Evolutionary conservation across 495 filamentous ascomycete genomes (phyloP).

Genomic region (Penicillium malachiteum): DNA sequence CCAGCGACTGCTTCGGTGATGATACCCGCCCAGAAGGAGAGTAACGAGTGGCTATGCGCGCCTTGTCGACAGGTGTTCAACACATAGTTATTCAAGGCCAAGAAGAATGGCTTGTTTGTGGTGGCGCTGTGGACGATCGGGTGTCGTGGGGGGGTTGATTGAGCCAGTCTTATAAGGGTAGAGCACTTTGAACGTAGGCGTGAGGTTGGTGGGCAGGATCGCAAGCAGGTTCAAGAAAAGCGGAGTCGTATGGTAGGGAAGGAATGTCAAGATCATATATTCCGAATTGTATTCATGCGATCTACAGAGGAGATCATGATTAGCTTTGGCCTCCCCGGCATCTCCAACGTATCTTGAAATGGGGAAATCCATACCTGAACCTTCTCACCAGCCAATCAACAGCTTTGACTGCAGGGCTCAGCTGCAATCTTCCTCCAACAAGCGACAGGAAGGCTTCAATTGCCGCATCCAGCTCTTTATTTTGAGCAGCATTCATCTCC

Average conservation of each 20-base stretch:
- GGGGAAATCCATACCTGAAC: conserved; percentile 64
- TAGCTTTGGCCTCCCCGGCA: not conserved
- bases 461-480: conserved; percentile 72
- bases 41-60: conserved; percentile 69
- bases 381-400: conserved; percentile 92
- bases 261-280: conserved; percentile 77
- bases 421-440: conserved; percentile 67
- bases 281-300: conserved; percentile 87
- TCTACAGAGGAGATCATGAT: conserved; percentile 41
- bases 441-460: conserved; percentile 80
- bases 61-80: conserved; percentile 63
- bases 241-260: conserved; percentile 84
- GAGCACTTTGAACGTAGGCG: conserved; percentile 77
- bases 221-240: conserved; percentile 79
- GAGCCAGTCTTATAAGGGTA: conserved; percentile 76
- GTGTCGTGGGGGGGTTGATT: conserved; percentile 70
- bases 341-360: no score
- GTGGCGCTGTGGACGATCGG: conserved; percentile 76
- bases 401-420: conserved; percentile 84
- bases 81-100: conserved; percentile 70
- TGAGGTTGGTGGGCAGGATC: conserved; percentile 71
- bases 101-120: conserved; percentile 67
- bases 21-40: conserved; percentile 86
- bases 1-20: conserved; percentile 76
- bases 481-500: conserved; percentile 78